These are phyloP conservation scores for Cokeromyces recurvatus DNA, from an alignment of 371 early-diverging fungal species.

Conservation along the genomic window DNA sequence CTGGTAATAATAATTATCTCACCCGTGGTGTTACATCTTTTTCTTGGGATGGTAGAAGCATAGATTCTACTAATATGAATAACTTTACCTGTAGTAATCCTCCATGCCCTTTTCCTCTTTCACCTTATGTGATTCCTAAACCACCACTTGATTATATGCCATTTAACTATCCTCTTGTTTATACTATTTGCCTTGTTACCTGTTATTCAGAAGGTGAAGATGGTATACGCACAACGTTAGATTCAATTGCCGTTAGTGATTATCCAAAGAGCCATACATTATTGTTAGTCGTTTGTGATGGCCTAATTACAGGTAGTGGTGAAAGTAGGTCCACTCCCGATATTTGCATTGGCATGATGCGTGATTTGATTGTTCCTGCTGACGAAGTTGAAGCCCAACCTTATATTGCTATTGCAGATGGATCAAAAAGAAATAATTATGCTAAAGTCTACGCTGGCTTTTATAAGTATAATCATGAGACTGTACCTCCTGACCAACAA, in stretches of 20 bases:
- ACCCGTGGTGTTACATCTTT: slow-evolving; percentile 8
- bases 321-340: slow-evolving; percentile 79
- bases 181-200: slow-evolving; percentile 77
- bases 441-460: slow-evolving; percentile 94
- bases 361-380: slow-evolving; percentile 60
- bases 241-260: slow-evolving; percentile 90
- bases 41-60: slow-evolving; percentile 19
- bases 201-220: slow-evolving; percentile 93
- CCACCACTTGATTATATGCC: slow-evolving; percentile 56
- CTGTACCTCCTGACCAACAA: slow-evolving; percentile 45
- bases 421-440: slow-evolving; percentile 90
- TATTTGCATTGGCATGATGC: slow-evolving; percentile 81
- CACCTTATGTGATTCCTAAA: slow-evolving; percentile 38
- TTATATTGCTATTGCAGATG: slow-evolving; percentile 95
- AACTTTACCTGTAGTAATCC: no score
- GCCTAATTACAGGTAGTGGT: slow-evolving; percentile 81
- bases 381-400: slow-evolving; percentile 65
- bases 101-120: slow-evolving; percentile 36
- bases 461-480: slow-evolving; percentile 66
- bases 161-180: slow-evolving; percentile 68
- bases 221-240: slow-evolving; percentile 89
- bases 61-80: slow-evolving; percentile 1
- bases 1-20: not conserved
- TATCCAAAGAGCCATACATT: slow-evolving; percentile 91
- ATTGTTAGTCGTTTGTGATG: slow-evolving; percentile 89